Evolutionary conservation across 257 asterid genomes (phyloP), one percentile per base, ranked within the genome.

Genomic region (Cruciata laevipes): DNA sequence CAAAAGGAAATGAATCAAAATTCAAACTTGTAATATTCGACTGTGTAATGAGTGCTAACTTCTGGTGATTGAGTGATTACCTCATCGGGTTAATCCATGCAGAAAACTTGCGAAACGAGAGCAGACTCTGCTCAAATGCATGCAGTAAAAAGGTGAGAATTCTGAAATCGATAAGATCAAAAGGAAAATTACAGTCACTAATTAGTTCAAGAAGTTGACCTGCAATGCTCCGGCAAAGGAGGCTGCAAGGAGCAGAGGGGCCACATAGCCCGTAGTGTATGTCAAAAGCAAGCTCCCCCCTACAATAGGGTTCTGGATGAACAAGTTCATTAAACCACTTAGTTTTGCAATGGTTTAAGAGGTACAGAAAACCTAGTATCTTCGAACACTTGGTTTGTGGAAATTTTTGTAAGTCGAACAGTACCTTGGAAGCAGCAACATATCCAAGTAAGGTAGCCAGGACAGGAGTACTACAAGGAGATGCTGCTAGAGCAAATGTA

Each of bases 191-290:
- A 13, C 17, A 24, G 32, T 17, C 31, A 35, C 25, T 21, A 63
- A 18, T 20, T 37, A 64, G 65, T 49, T 30, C 20, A 61, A 32
- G 52, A 62, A 47, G n/a, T 38, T 14, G 82, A 89, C 98, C 98
- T 87, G 98, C 80, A 92, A 71, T 79, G 94, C 97, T 65, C 98
- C 98, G 33, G 98, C 97, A 76, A 92, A 92, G 66, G 98, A 89
- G 76, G 98, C 98, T 44, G 97, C 98, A 72, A 92, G 89, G 72
- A 89, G 97, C 75, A 92, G 85, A 71, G 97, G 98, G 71, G 97
- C 86, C 66, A 92, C 94, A 47, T 92, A 92, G 68, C 98, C 96
- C 23, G 97, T 92, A 35, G 98, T 92, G 84, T 92, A 92, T 12
- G 96, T 83, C 81, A 92, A 79, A 18, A 92, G 84, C 69, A 92